Conservation (phyloP, 208 protist genomes). For the Wallacemonas sp. region DNA sequence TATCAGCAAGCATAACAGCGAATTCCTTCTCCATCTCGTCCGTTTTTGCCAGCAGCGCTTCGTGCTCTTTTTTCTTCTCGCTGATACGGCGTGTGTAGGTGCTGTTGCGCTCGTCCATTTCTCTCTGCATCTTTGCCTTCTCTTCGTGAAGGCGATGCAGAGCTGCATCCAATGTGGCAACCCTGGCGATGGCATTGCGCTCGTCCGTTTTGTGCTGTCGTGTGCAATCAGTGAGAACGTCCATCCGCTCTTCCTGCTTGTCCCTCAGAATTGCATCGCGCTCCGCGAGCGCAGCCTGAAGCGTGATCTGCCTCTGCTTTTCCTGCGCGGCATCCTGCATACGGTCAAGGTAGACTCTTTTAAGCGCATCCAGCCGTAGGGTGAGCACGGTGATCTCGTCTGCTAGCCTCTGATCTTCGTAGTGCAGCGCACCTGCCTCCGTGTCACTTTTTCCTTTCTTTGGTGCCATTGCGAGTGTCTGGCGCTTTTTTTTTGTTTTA, state of each 20-base stretch:
- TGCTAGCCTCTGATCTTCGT: slow-evolving; percentile 64
- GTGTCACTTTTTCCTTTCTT: slow-evolving; percentile 26
- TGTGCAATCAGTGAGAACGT: slow-evolving; percentile 85
- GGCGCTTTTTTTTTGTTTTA: no score
- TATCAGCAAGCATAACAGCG: slow-evolving; percentile 56
- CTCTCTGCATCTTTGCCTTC: slow-evolving; percentile 44
- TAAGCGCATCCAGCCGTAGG: slow-evolving; percentile 59
- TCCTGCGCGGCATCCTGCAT: slow-evolving; percentile 41
- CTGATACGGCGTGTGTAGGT: slow-evolving; percentile 68
- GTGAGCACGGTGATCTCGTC: slow-evolving; percentile 53
- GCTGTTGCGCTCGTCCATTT: slow-evolving; percentile 44
- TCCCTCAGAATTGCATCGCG: slow-evolving; percentile 29
- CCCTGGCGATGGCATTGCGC: slow-evolving; percentile 44
- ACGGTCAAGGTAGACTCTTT: slow-evolving; percentile 47
- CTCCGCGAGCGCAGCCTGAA: slow-evolving; percentile 21
- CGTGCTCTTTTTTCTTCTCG: slow-evolving; percentile 48
- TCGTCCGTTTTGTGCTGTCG: slow-evolving; percentile 85
- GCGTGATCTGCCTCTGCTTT: slow-evolving; percentile 37
- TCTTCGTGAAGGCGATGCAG: slow-evolving; percentile 64
- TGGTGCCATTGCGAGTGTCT: slow-evolving; percentile 15
- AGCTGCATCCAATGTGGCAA: slow-evolving; percentile 49
- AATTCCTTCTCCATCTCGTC: slow-evolving; percentile 90
- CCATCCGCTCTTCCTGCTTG: slow-evolving; percentile 50
- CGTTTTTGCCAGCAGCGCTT: slow-evolving; percentile 49
- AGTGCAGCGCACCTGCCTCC: slow-evolving; percentile 27